Percentiles rank a stretch among this genome's conserved stretches.
Conservation (phyloP, 2,329 filamentous ascomycete genomes). For the Exophiala phaeomuriformis region DNA sequence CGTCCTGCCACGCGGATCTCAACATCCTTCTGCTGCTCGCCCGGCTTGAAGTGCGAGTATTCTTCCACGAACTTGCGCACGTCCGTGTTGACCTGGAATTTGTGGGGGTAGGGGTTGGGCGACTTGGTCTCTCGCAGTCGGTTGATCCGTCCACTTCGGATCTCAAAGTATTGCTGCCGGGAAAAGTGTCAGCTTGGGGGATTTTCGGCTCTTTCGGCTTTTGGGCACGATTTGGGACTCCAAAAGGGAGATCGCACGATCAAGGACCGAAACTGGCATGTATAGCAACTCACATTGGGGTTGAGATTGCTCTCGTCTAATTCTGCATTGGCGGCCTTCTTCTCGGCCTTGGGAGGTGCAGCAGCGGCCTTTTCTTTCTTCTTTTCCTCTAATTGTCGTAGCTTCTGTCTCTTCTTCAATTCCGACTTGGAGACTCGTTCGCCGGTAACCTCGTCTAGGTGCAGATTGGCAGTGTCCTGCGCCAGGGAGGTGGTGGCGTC, state of each 20-base stretch:
- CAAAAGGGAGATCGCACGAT: too few relatives aligned
- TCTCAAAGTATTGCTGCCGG: conserved; percentile 83
- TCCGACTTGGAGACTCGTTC: conserved; percentile 78
- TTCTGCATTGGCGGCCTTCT: conserved; percentile 46
- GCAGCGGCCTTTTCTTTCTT: conserved; percentile 73
- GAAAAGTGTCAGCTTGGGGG: not conserved
- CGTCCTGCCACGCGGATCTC: conserved; percentile 71
- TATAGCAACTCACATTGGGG: conserved; percentile 53
- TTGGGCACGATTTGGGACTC: too few relatives aligned
- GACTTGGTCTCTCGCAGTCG: conserved; percentile 65
- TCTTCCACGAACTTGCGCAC: conserved; percentile 71
- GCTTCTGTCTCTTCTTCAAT: conserved; percentile 94
- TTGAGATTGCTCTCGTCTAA: conserved; percentile 66
- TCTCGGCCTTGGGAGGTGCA: conserved; percentile 54
- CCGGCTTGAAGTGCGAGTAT: conserved; percentile 72
- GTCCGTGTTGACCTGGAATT: conserved; percentile 80
- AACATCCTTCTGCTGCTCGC: conserved; percentile 70
- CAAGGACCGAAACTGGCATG: not conserved
- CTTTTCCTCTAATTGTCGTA: conserved; percentile 75
- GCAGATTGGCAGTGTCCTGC: conserved; percentile 54
- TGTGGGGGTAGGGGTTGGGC: conserved; percentile 86
- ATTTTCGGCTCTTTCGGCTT: too few relatives aligned
- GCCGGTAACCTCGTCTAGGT: conserved; percentile 87
- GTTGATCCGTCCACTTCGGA: conserved; percentile 75
- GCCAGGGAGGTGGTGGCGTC: conserved; percentile 39